Conservation (phyloP, 805 yeast genomes). For the Lachancea quebecensis region DNA sequence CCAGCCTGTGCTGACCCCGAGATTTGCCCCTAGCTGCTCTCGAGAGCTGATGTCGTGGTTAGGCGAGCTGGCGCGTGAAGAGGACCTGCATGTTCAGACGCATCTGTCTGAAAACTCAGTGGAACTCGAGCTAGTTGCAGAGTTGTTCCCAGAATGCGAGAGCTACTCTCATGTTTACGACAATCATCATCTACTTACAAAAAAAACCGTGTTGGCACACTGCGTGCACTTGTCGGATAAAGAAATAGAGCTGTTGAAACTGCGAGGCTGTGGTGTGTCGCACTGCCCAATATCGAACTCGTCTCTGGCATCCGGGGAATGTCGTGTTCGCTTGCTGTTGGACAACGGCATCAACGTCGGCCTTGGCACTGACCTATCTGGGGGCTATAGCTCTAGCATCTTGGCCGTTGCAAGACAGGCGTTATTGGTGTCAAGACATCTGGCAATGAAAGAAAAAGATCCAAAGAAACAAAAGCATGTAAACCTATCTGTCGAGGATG, state of each 20-base stretch:
- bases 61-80: constrained; percentile 47
- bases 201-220: constrained; percentile 79
- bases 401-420: constrained; percentile 65
- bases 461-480: constrained; percentile 30
- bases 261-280: constrained; percentile 60
- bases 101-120: constrained; percentile 77
- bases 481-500: constrained; percentile 62
- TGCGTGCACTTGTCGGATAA: constrained; percentile 66
- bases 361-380: constrained; percentile 75
- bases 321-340: constrained; percentile 66
- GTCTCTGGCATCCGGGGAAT: constrained; percentile 84
- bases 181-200: constrained; percentile 49
- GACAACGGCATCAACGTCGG: constrained; percentile 66
- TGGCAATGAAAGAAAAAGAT: constrained; percentile 48
- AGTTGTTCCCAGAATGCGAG: constrained; percentile 63
- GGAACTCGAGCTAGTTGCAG: constrained; percentile 69
- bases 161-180: constrained; percentile 76
- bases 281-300: constrained; percentile 95
- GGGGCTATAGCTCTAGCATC: constrained; percentile 65
- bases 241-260: constrained; percentile 54
- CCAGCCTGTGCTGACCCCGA: constrained; percentile 78
- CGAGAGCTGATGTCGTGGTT: constrained; percentile 53
- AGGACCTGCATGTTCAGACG: constrained; percentile 70
- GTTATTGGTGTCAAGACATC: constrained; percentile 60
- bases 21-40: constrained; percentile 89